Evolutionary conservation across 176 grass and related monocot species (phyloP).

Genomic region (Aegilops bicornis): DNA sequence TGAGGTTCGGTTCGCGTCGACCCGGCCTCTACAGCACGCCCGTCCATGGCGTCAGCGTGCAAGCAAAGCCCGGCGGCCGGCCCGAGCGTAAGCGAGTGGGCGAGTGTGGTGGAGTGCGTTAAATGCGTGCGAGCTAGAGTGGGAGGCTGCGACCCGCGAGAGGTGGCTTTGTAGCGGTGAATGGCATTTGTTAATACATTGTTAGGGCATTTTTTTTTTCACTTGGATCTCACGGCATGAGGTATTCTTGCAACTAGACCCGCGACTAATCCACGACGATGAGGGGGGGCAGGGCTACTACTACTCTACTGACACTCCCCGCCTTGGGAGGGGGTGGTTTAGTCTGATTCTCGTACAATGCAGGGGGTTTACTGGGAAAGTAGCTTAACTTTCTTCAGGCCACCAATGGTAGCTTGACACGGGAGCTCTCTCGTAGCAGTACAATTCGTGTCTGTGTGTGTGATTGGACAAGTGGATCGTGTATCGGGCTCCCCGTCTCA

Average conservation of each 20-base stretch:
- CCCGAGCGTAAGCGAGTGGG: neutral
- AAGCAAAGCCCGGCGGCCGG: neutral
- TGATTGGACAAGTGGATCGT: neutral
- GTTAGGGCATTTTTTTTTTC: neutral
- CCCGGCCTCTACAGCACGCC: no score
- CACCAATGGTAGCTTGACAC: no score
- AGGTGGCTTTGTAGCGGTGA: neutral
- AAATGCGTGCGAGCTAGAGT: neutral
- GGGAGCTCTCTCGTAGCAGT: neutral
- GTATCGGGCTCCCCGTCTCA: neutral
- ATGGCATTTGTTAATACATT: neutral
- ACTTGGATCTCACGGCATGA: no score
- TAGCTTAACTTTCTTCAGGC: no score
- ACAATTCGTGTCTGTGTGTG: neutral
- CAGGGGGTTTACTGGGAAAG: no score
- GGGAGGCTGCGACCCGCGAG: neutral
- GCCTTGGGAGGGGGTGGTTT: no score
- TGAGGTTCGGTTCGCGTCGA: conserved; percentile 25
- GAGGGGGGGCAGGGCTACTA: neutral
- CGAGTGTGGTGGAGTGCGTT: neutral
- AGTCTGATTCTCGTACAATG: neutral
- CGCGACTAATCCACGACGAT: neutral
- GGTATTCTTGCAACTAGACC: neutral
- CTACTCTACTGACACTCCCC: no score
- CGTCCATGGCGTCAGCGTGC: conserved; percentile 26